Percentiles rank a stretch among this genome's conserved stretches.
Conservation (phyloP, 192 early-diverging fungal species). For the Gryganskiella cystojenkinii region DNA sequence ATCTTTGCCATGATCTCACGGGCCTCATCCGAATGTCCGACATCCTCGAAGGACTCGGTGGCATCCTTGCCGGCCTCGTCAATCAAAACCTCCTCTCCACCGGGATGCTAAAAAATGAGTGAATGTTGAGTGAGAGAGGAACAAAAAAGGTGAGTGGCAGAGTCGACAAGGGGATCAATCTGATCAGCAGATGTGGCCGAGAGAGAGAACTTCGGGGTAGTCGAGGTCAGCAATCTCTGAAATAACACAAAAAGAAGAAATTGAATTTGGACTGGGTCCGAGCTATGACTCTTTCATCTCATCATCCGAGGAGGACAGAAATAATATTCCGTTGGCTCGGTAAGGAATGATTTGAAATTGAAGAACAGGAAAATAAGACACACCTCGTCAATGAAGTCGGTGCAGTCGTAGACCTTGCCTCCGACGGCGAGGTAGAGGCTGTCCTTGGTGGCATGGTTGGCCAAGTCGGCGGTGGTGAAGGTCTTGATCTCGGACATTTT, state of each 20-base stretch:
- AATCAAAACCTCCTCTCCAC: conserved; percentile 96
- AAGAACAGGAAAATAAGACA: conserved; percentile 7
- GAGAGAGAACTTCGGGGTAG: neutral
- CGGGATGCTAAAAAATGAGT: conserved; percentile 95
- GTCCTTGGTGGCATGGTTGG: conserved; percentile 73
- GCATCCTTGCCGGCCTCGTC: conserved; percentile 93
- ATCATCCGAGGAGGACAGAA: no score
- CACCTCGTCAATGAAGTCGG: conserved; percentile 83
- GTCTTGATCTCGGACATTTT: conserved; percentile 63
- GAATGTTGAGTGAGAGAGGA: neutral
- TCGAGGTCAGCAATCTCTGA: neutral
- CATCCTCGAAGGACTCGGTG: conserved; percentile 95
- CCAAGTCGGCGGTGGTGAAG: conserved; percentile 77
- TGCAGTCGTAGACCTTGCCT: conserved; percentile 84
- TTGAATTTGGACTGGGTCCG: neutral
- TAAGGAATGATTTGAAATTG: no score
- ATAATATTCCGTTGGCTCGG: no score
- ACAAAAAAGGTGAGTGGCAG: conserved; percentile 1
- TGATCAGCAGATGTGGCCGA: no score
- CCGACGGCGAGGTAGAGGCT: conserved; percentile 87
- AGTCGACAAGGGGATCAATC: no score
- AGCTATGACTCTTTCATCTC: neutral
- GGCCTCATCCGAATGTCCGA: conserved; percentile 97
- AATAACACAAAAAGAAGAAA: neutral
- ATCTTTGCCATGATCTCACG: conserved; percentile 82